phyloP scores from a whole-genome alignment of 805 yeast genomes.

The Candida yuanshanica region DNA sequence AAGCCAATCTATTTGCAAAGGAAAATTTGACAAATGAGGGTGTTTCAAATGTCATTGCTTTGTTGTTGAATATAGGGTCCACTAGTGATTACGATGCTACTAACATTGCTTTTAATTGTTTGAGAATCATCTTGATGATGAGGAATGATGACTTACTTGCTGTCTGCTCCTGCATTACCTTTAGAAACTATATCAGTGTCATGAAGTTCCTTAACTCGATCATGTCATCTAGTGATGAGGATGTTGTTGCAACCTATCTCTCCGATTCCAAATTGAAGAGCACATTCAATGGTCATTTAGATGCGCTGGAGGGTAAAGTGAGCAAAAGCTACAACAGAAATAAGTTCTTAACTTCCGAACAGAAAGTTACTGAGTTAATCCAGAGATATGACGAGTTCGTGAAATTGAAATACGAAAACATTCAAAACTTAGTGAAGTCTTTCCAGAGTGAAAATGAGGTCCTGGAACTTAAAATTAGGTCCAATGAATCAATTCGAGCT shows the following conservation, averaged over 20 bases:
- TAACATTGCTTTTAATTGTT: constrained; percentile 24
- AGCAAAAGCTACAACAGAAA: constrained; percentile 18
- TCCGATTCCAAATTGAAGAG: constrained; percentile 14
- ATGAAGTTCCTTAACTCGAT: constrained; percentile 21
- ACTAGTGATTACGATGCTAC: constrained; percentile 10
- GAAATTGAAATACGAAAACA: constrained; percentile 20
- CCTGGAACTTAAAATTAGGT: constrained; percentile 17
- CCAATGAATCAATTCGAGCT: constrained; percentile 42
- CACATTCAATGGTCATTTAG: constrained; percentile 19
- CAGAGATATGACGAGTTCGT: constrained; percentile 14
- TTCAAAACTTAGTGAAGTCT: constrained; percentile 14
- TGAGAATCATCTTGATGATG: constrained; percentile 29
- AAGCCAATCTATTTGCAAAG: constrained; percentile 23
- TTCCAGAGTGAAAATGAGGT: constrained; percentile 16
- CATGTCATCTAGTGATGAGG: constrained; percentile 25
- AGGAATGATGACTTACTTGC: constrained; percentile 24
- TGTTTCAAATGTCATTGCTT: constrained; percentile 28
- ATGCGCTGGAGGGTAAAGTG: constrained; percentile 19
- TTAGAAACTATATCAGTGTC: constrained; percentile 15
- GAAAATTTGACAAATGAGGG: constrained; percentile 31
- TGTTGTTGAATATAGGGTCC: constrained; percentile 17
- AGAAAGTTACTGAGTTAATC: constrained; percentile 9
- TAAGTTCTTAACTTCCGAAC: constrained; percentile 11
- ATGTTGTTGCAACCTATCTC: constrained; percentile 14
- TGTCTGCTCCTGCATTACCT: constrained; percentile 24